A percentile compares a stretch with the other conserved stretches of the same genome.
Evolutionary conservation across 2,329 filamentous ascomycete species (phyloP).

Genomic region (Cercospora sesami): DNA sequence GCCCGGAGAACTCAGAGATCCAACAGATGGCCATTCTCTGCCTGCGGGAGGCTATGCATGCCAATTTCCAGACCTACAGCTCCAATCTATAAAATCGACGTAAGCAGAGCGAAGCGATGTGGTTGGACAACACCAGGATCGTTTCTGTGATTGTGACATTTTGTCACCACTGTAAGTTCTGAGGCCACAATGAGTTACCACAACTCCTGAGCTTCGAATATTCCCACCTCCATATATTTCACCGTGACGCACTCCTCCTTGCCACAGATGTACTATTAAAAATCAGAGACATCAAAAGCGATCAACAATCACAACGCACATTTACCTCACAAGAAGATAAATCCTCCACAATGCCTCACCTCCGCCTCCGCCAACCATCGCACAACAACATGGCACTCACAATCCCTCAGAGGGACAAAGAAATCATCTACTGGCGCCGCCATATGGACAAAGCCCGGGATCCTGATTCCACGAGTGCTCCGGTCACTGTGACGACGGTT

Average conservation of each 20-base stretch:
- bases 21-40: neutral
- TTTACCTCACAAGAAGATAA: neutral
- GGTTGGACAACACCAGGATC: neutral
- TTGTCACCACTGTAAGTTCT: neutral
- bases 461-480: neutral
- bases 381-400: neutral
- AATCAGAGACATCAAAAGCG: neutral
- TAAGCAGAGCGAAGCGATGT: neutral
- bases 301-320: neutral
- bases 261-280: no score
- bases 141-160: neutral
- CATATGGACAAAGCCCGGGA: neutral
- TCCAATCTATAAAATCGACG: rapidly evolving
- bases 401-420: neutral
- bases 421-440: neutral
- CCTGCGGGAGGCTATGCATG: neutral
- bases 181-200: neutral
- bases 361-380: neutral
- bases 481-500: neutral
- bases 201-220: neutral
- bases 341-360: neutral
- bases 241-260: neutral
- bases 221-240: neutral
- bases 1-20: neutral
- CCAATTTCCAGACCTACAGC: neutral